Base-by-base conservation (phyloP, 352 stramenopile species). In the Globisporangium orthogonon region DNA sequence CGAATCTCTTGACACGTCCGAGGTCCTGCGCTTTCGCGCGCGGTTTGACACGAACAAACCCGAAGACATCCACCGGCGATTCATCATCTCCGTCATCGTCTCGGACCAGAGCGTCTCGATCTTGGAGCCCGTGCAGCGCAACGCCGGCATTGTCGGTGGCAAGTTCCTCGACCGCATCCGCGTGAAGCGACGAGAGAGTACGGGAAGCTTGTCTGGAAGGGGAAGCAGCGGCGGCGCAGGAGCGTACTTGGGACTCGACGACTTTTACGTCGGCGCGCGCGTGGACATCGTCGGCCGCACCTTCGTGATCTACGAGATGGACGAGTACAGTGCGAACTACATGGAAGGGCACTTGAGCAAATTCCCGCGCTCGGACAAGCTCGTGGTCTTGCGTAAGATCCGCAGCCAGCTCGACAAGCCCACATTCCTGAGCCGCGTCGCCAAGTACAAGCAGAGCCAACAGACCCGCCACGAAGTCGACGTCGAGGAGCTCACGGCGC, bases 311-410 rank as follows among this genome's bases (percentile, higher is more conserved):
- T 87, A 80, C 48, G 83, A 93, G 62, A 88, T 93, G 78, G 83
- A 93, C 58, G 81, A 93, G 58, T 88, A 93, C 67, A 91, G 77
- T 49, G 75, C 81, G 47, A 87, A 87, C 51, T 91, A 85, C 60
- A 93, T 93, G 83, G 83, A 94, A 46, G 58, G 60, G 7, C 77
- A 84, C 37, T 50, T 67, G n/a, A 41, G 56, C 39, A 80, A 82
- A 50, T 93, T 93, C 60, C 65, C 76, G 7, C 72, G 78, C 1
- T 86, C 81, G 0, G 76, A 91, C 65, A 84, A 84, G 53, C 73
- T 86, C 37, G 66, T 62, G 18, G 74, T 87, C 50, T 59, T 89
- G 28, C 73, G 74, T 51, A 89, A 86, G 59, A 64, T 87, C 40
- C 74, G 68, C n/a, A 61, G 60, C 4, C 60, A 76, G 55, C 55